A percentile compares a stretch with the other conserved stretches of the same genome.
Conservation (phyloP, 202 grass and related monocot genomes). For the Elaeis oleifera region DNA sequence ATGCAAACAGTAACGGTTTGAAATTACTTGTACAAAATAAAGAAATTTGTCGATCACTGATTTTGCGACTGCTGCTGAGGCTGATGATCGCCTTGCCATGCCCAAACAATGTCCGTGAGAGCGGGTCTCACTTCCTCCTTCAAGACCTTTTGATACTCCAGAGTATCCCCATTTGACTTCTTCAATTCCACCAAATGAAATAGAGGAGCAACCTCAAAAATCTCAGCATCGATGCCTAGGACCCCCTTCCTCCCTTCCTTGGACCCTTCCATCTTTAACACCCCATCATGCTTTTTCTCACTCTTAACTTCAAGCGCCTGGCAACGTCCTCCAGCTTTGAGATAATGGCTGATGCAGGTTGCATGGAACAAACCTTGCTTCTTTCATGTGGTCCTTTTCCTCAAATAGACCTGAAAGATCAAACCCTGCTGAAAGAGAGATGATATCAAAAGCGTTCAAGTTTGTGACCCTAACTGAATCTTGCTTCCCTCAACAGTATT, state of each 20-base stretch:
- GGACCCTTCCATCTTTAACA: constrained; percentile 43
- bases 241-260: constrained; percentile 88
- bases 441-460: constrained; percentile 88
- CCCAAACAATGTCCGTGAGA: constrained; percentile 76
- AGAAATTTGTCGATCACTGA: too few relatives aligned
- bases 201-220: constrained; percentile 66
- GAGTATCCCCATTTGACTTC: constrained; percentile 59
- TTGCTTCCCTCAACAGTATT: constrained; percentile 35
- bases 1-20: too few relatives aligned
- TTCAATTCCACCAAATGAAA: constrained; percentile 76
- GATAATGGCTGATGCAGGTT: constrained; percentile 39
- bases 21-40: too few relatives aligned
- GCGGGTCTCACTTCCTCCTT: constrained; percentile 65
- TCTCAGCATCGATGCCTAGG: constrained; percentile 60
- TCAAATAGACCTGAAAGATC: constrained; percentile 73
- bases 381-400: constrained; percentile 37
- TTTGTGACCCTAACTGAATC: constrained; percentile 47
- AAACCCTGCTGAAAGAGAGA: constrained; percentile 70
- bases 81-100: constrained; percentile 52
- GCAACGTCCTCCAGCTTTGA: constrained; percentile 68
- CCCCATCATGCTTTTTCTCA: constrained; percentile 77
- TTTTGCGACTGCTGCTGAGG: constrained; percentile 16
- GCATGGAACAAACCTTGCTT: constrained; percentile 64
- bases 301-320: constrained; percentile 44
- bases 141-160: constrained; percentile 64